phyloP scores from a whole-genome alignment of 768 basidiomycete genomes.

The Fomitopsis serialis region DNA sequence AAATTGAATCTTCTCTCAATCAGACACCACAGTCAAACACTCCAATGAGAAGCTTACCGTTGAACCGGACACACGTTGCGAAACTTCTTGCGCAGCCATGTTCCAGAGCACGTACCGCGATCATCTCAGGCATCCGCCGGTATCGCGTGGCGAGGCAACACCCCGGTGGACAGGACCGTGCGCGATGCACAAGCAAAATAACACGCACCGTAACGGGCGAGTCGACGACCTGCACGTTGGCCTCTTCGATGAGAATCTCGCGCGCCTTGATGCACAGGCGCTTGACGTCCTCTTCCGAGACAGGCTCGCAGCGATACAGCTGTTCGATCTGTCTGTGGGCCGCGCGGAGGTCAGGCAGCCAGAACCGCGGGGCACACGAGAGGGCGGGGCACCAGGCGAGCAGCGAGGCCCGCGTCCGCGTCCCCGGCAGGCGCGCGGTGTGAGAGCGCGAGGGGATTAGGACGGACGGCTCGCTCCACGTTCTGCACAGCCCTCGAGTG shows the following conservation, averaged over 20 bases:
- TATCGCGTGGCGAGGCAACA: too few relatives aligned
- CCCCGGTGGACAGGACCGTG: too few relatives aligned
- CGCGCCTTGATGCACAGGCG: conserved; percentile 92
- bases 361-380: not conserved
- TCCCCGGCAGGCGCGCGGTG: too few relatives aligned
- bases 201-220: conserved; percentile 85
- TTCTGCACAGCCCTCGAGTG: not conserved
- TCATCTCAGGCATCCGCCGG: too few relatives aligned
- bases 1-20: too few relatives aligned
- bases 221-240: conserved; percentile 94
- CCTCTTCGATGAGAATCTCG: conserved; percentile 96
- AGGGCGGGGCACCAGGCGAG: conserved; percentile 10
- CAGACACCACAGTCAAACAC: too few relatives aligned
- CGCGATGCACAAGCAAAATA: conserved; percentile 17
- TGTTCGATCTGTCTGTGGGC: conserved; percentile 84
- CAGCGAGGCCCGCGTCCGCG: not conserved
- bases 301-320: conserved; percentile 88
- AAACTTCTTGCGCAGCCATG: too few relatives aligned
- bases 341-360: not conserved
- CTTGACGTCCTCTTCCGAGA: conserved; percentile 95
- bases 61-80: too few relatives aligned
- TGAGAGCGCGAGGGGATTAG: not conserved
- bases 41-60: too few relatives aligned
- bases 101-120: too few relatives aligned
- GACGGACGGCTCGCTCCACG: not conserved